A percentile compares a stretch with the other conserved stretches of the same genome.
phyloP scores from a whole-genome alignment of 768 basidiomycete genomes.

The Suillus subluteus region DNA sequence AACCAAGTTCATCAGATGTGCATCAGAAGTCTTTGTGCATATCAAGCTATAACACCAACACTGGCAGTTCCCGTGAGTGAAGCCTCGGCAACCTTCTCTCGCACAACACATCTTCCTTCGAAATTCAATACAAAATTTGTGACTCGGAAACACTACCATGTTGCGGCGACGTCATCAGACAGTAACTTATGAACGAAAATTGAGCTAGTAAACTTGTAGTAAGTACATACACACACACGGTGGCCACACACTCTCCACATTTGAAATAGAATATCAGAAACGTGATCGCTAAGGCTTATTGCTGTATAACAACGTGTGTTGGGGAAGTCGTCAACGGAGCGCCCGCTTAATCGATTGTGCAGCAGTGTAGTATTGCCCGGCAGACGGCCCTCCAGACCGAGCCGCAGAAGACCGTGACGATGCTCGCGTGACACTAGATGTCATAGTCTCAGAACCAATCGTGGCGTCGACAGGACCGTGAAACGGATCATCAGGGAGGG shows the following conservation, averaged over 20 bases:
- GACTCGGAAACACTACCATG: background rate
- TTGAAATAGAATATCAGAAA: background rate
- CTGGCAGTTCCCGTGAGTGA: background rate
- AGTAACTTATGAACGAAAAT: background rate
- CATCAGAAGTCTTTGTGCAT: background rate
- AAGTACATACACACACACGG: background rate
- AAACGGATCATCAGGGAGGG: background rate
- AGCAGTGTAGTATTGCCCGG: background rate
- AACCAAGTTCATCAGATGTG: background rate
- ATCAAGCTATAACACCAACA: background rate
- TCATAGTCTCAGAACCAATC: background rate
- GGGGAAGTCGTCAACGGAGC: conserved; percentile 1
- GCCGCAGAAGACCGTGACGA: background rate
- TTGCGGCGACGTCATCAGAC: background rate
- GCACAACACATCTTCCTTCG: background rate
- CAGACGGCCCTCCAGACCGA: conserved; percentile 3
- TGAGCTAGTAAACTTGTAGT: conserved; percentile 1
- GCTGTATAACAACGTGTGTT: background rate
- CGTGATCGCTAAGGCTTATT: background rate
- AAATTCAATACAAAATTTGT: background rate
- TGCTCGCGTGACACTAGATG: background rate
- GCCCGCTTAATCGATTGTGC: background rate
- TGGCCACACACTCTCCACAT: background rate
- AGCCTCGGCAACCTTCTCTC: too few relatives aligned
- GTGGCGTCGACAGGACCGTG: background rate